Evolutionary conservation across 2,329 filamentous ascomycete species (phyloP).

Genomic region (Calcarisporium arbuscula): DNA sequence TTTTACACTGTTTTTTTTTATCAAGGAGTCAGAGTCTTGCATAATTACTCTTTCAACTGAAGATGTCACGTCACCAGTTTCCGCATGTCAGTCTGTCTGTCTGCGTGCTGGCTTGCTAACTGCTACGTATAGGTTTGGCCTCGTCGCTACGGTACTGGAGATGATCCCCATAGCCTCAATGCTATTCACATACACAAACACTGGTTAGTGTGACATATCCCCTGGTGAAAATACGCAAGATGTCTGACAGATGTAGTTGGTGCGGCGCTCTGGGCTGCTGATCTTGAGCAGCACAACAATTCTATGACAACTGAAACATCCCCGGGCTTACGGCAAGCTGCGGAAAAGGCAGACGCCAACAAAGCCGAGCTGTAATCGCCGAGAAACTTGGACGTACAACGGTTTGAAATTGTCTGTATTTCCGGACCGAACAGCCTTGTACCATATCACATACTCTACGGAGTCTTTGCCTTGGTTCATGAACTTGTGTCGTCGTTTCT

Average conservation of each 20-base stretch:
- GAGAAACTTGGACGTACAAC: too few relatives aligned
- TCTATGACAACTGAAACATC: constrained; percentile 44
- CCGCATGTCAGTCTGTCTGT: background rate
- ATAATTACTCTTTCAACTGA: too few relatives aligned
- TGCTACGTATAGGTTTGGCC: constrained; percentile 54
- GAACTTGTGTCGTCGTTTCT: too few relatives aligned
- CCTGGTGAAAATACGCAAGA: background rate
- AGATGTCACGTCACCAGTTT: background rate
- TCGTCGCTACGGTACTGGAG: constrained; percentile 72
- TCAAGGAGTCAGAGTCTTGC: too few relatives aligned
- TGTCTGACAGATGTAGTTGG: constrained; percentile 52
- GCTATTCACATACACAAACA: constrained; percentile 84
- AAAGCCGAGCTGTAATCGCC: too few relatives aligned
- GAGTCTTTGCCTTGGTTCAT: too few relatives aligned
- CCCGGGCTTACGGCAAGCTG: constrained; percentile 42
- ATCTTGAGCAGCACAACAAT: constrained; percentile 59
- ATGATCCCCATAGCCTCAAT: constrained; percentile 79
- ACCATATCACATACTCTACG: too few relatives aligned
- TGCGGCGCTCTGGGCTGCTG: constrained; percentile 89
- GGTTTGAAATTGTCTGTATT: too few relatives aligned
- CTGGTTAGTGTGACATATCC: constrained; percentile 39
- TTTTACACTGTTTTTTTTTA: background rate
- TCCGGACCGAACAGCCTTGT: too few relatives aligned
- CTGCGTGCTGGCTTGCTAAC: constrained; percentile 8
- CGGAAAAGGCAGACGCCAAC: constrained; percentile 43